A percentile compares a stretch with the other conserved stretches of the same genome.
These are phyloP conservation scores for Aspergillus pseudoglaucus DNA, from an alignment of 2,329 filamentous ascomycete genomes.

Conservation along the genomic window DNA sequence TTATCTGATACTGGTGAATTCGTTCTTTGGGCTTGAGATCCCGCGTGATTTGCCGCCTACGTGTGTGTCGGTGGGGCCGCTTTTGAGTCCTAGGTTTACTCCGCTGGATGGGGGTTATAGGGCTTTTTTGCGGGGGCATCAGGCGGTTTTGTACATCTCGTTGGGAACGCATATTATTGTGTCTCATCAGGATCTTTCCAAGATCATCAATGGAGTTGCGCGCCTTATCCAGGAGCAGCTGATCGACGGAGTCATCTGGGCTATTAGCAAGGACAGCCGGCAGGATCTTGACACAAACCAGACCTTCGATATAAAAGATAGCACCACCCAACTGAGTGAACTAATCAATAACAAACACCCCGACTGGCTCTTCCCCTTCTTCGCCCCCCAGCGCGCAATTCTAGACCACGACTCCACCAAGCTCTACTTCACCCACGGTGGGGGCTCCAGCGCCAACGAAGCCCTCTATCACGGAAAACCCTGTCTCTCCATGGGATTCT, in stretches of 20 bases:
- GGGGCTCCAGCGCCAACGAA: slow-evolving; percentile 39
- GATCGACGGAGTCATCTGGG: slow-evolving; percentile 39
- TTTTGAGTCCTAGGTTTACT: slow-evolving; percentile 31
- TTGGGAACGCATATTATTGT: slow-evolving; percentile 40
- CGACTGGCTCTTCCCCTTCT: slow-evolving; percentile 26
- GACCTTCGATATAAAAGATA: neutral
- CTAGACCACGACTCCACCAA: slow-evolving; percentile 28
- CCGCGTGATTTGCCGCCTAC: slow-evolving; percentile 39
- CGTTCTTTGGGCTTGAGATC: slow-evolving; percentile 40
- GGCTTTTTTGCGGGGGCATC: slow-evolving; percentile 27
- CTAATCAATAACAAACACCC: slow-evolving; percentile 25
- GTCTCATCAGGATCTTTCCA: slow-evolving; percentile 19
- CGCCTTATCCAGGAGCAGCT: slow-evolving; percentile 17
- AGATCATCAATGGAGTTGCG: slow-evolving; percentile 28
- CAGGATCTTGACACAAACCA: slow-evolving; percentile 7
- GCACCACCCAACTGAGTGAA: slow-evolving; percentile 10
- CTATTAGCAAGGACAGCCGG: slow-evolving; percentile 18
- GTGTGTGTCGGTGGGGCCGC: slow-evolving; percentile 35
- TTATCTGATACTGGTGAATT: slow-evolving; percentile 40
- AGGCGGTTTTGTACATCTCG: slow-evolving; percentile 35
- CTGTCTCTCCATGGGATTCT: slow-evolving; percentile 33
- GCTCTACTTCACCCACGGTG: slow-evolving; percentile 40
- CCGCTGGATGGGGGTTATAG: slow-evolving; percentile 19
- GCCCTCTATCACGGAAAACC: slow-evolving; percentile 35
- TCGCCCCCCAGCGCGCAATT: slow-evolving; percentile 39